Evolutionary conservation across 208 protist species (phyloP), one percentile per base, ranked within the genome.

Genomic region (Acanthamoeba comandoni): DNA sequence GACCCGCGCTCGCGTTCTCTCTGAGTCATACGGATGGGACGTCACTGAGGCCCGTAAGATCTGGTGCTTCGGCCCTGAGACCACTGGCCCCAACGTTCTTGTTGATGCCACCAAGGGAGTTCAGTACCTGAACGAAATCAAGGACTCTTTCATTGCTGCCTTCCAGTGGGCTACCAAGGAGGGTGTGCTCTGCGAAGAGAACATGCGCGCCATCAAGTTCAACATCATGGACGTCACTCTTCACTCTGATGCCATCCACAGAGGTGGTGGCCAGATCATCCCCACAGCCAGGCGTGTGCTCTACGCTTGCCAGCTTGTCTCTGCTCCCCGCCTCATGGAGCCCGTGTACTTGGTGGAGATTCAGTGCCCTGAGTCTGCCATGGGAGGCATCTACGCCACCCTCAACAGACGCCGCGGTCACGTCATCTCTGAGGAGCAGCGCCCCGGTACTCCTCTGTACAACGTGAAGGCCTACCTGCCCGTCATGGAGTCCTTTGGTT

Each of bases 81-180:
- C 93, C 65, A 95, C 91, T 75, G 98, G 98, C 77, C 96, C 98
- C 87, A 99, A 99, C 96, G 51, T 99, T 5, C 82, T 99, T 13
- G 96, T 99, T 85, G 98, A 99, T 94, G 89, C 93, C 57, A 99
- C 98, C 64, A 99, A 99, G 94, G 98, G 96, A 92, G 96, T 98
- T n/a, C 97, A 99, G 96, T 99, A 99, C 96, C 96, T 99, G 92
- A 96, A 97, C 88, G 99, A 99, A 96, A 98, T 99, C 96, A 99
- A 99, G 95, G 98, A 99, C 89, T 98, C 97, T 9, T 94, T 98
- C 87, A 95, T 98, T 31, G 92, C 95, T 65, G 98, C 96, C 82
- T 99, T 99, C 97, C 95, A 98, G 93, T 98, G 97, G 96, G 98
- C 97, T 35, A 97, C 97, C 80, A 96, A 96, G 80, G 96, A 98